Evolutionary conservation across 805 yeast genomes (phyloP).

Genomic region (Metschnikowia drakensbergensis): DNA sequence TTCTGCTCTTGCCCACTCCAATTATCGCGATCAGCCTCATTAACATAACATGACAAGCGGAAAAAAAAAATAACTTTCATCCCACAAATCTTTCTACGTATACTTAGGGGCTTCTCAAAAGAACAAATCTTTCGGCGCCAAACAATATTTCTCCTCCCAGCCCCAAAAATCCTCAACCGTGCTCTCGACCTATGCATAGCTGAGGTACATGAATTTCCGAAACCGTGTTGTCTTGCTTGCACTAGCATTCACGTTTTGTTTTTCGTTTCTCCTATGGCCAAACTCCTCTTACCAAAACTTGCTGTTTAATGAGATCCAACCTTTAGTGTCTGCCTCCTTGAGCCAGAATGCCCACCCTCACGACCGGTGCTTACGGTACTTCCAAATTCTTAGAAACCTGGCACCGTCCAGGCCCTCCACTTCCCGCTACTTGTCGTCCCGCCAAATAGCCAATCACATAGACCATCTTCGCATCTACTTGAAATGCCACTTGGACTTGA

Average conservation of each 20-base stretch:
- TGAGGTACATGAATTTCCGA: conserved; percentile 13
- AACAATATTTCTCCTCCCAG: too few species aligned
- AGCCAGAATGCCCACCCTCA: conserved; percentile 6
- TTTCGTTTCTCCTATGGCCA: conserved; percentile 11
- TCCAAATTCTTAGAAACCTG: conserved; percentile 7
- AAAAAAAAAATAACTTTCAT: neutral
- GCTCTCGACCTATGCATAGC: neutral
- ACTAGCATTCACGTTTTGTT: conserved; percentile 7
- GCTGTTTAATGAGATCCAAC: conserved; percentile 11
- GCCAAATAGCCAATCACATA: conserved; percentile 14
- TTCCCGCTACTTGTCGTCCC: conserved; percentile 10
- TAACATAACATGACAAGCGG: neutral
- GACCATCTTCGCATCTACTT: conserved; percentile 15
- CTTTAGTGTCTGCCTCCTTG: conserved; percentile 4
- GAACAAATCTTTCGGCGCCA: too few species aligned
- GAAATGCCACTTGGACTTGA: conserved; percentile 12
- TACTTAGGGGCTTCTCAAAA: neutral
- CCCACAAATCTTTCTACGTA: neutral
- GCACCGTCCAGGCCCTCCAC: conserved; percentile 10
- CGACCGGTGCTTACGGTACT: conserved; percentile 12
- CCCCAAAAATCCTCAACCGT: neutral
- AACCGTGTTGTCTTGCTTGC: conserved; percentile 9
- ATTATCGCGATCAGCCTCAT: conserved; percentile 1
- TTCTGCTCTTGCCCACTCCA: neutral
- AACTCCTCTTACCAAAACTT: conserved; percentile 11